Evolutionary conservation across 1,139 yeast genomes (phyloP).

Genomic region (Lodderomyces beijingensis): DNA sequence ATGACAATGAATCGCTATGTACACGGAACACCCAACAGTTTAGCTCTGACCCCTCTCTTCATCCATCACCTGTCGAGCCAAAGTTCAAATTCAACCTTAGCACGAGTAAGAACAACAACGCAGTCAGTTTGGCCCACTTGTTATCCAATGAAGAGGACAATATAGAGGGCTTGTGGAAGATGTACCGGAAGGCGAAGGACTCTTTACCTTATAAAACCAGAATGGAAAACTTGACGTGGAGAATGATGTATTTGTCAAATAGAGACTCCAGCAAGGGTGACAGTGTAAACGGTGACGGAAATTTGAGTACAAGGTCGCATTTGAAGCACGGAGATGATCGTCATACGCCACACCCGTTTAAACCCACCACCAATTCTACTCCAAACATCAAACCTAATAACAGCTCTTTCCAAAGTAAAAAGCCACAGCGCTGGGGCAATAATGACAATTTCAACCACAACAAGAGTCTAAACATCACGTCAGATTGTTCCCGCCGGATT

Average conservation of each 20-base stretch:
- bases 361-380: too few relatives aligned
- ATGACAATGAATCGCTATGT: too few relatives aligned
- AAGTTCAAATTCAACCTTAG: constrained; percentile 1
- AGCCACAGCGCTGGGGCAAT: not conserved
- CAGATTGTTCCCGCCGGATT: not conserved
- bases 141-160: constrained; percentile 11
- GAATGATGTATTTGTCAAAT: constrained; percentile 62
- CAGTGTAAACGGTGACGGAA: not conserved
- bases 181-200: constrained; percentile 75
- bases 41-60: too few relatives aligned
- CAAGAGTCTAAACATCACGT: not conserved
- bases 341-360: constrained; percentile 4
- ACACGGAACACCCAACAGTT: too few relatives aligned
- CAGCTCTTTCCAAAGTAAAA: constrained; percentile 4
- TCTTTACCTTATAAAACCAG: constrained; percentile 71
- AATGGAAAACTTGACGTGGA: constrained; percentile 82
- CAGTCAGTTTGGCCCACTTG: constrained; percentile 7
- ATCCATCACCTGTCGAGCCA: not conserved
- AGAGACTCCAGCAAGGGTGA: constrained; percentile 10
- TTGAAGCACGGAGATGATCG: constrained; percentile 18
- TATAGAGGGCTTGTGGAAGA: constrained; percentile 70
- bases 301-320: not conserved
- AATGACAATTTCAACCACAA: not conserved
- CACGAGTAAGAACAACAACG: constrained; percentile 1
- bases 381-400: constrained; percentile 4